These are phyloP conservation scores for Capsella rubella DNA, from an alignment of 441 rosid species.

Conservation along the genomic window DNA sequence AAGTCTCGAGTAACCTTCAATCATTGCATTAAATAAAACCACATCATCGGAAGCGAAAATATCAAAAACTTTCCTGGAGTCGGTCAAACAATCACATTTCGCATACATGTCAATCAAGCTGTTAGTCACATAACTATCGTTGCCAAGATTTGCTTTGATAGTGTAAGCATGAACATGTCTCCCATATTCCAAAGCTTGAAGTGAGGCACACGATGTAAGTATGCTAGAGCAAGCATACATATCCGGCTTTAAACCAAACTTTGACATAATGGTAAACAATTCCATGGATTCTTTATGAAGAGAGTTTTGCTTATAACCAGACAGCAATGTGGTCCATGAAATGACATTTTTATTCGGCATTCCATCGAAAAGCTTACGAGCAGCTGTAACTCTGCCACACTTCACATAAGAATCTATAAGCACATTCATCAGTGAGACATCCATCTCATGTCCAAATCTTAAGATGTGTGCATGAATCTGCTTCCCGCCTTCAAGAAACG, in stretches of 20 bases:
- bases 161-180: slow-evolving; percentile 71
- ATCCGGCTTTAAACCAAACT: slow-evolving; percentile 55
- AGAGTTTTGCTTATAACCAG: slow-evolving; percentile 63
- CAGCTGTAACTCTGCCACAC: slow-evolving; percentile 51
- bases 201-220: slow-evolving; percentile 69
- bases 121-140: slow-evolving; percentile 61
- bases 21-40: slow-evolving; percentile 69
- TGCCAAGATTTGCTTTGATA: slow-evolving; percentile 61
- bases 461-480: slow-evolving; percentile 64
- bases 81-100: slow-evolving; percentile 58
- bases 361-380: slow-evolving; percentile 52
- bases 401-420: slow-evolving; percentile 63
- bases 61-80: slow-evolving; percentile 68
- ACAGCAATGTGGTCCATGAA: slow-evolving; percentile 69
- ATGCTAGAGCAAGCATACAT: slow-evolving; percentile 65
- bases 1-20: slow-evolving; percentile 75
- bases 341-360: slow-evolving; percentile 56
- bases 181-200: slow-evolving; percentile 58
- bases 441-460: slow-evolving; percentile 59
- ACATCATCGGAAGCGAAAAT: slow-evolving; percentile 50
- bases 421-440: slow-evolving; percentile 60
- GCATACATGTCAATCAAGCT: slow-evolving; percentile 79
- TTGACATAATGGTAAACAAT: slow-evolving; percentile 52
- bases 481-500: slow-evolving; percentile 61
- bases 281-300: slow-evolving; percentile 57